Evolutionary conservation across 768 basidiomycete species (phyloP).

Genomic region (Phlebiopsis gigantea): DNA sequence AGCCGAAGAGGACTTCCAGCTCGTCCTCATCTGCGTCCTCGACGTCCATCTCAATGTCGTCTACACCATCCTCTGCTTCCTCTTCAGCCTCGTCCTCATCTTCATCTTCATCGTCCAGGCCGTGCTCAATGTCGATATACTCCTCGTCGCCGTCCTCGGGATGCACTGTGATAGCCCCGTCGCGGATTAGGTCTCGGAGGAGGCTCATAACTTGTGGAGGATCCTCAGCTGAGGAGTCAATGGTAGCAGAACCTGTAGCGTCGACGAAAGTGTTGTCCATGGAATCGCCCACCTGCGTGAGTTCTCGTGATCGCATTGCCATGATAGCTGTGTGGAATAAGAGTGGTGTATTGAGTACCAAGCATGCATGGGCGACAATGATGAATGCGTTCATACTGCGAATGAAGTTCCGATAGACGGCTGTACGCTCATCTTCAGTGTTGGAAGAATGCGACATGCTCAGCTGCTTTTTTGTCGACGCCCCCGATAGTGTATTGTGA

Average conservation of each 20-base stretch:
- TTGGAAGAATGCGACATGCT: background rate
- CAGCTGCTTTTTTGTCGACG: background rate
- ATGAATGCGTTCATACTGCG: background rate
- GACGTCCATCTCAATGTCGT: conserved; percentile 12
- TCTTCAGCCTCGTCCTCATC: conserved; percentile 32
- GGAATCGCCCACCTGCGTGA: background rate
- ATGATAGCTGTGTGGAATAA: background rate
- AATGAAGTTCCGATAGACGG: background rate
- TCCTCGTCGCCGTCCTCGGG: conserved; percentile 27
- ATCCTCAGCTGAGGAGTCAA: background rate
- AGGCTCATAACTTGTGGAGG: background rate
- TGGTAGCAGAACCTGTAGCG: no score
- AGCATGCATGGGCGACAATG: background rate
- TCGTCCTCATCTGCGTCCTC: conserved; percentile 21
- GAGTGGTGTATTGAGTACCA: background rate
- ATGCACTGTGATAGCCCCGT: background rate
- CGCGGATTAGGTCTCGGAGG: background rate
- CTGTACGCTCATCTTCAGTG: background rate
- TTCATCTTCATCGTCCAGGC: conserved; percentile 30
- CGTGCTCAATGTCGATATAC: conserved; percentile 16
- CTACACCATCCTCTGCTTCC: conserved; percentile 22
- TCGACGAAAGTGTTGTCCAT: background rate
- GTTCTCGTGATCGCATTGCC: background rate
- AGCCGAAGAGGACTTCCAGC: conserved; percentile 25
- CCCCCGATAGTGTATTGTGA: background rate